phyloP scores from a whole-genome alignment of 257 asterid genomes.

The Fraxinus anomala region DNA sequence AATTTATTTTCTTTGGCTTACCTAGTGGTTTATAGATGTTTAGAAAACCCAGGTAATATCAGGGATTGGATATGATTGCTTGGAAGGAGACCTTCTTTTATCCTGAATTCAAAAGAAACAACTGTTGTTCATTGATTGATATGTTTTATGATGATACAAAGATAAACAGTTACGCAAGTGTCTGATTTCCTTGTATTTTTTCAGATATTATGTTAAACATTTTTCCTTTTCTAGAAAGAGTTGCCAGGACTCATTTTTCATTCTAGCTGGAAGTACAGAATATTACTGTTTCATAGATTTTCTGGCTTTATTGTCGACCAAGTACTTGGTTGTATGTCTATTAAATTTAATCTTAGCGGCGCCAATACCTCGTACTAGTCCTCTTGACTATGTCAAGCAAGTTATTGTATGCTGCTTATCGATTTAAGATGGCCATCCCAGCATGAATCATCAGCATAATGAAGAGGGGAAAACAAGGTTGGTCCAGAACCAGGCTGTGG shows the following conservation, averaged over 20 bases:
- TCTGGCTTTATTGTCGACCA: background rate
- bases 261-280: background rate
- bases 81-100: background rate
- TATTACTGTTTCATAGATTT: no score
- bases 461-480: background rate
- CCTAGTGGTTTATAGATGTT: slow-evolving; percentile 4
- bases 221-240: background rate
- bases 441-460: background rate
- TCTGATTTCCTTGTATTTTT: background rate
- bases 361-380: background rate
- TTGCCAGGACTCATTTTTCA: background rate
- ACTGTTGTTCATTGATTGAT: background rate
- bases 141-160: background rate
- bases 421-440: background rate
- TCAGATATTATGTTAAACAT: background rate
- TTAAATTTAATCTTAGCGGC: background rate
- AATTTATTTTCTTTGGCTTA: background rate
- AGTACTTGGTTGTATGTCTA: background rate
- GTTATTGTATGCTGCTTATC: background rate
- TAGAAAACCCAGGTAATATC: background rate
- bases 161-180: background rate
- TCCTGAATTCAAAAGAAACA: background rate
- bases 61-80: background rate
- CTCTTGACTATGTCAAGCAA: background rate
- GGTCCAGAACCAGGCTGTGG: background rate